Evolutionary conservation across 1,284 basidiomycete genomes (phyloP), one percentile per base, ranked within the genome.

Genomic region (Rhodotorula sp.): DNA sequence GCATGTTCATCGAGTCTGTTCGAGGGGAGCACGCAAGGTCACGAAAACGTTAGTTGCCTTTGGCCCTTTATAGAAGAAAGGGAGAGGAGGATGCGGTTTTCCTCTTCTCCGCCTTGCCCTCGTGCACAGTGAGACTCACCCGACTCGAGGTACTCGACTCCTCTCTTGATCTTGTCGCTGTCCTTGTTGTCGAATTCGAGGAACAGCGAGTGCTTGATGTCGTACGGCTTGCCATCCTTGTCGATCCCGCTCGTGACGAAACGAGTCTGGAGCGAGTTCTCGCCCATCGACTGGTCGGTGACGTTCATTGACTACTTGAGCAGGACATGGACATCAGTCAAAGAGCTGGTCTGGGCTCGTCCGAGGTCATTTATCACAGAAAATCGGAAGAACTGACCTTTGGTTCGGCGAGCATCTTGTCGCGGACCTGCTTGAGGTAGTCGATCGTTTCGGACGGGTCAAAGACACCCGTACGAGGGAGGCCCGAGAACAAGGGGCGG

Each of bases 91-190:
- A 14, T 12, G 37, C 37, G 37, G 37, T 10, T 42, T 42, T 42
- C 12, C 37, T 42, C 37, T 14, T 42, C 10, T 3, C 37, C 37
- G 37, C 37, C 14, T 42, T 12, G 37, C 37, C 10, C 37, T 12
- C 6, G 37, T 42, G 37, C 2, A 37, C 5, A 42, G 37, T 6
- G 5, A n/a, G 53, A 63, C 62, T 56, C n/a, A 64, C 62, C 55
- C 14, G 30, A 33, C 55, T 58, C 62, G 55, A 63, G 62, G 45
- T 56, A 57, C 62, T 64, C 62, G 55, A 57, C 62, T 29, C 54
- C 62, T n/a, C 55, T 44, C 33, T 57, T 49, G 62, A 64, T 46
- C 62, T 58, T 64, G 62, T 42, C 55, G 17, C 18, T 22, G 37
- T 29, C 26, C 37, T 22, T 6, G 33, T 48, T 48, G 15, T 62